Percentiles rank a stretch among this genome's conserved stretches.
Evolutionary conservation across 768 basidiomycete genomes (phyloP).

Genomic region (Boletus subparvulus): DNA sequence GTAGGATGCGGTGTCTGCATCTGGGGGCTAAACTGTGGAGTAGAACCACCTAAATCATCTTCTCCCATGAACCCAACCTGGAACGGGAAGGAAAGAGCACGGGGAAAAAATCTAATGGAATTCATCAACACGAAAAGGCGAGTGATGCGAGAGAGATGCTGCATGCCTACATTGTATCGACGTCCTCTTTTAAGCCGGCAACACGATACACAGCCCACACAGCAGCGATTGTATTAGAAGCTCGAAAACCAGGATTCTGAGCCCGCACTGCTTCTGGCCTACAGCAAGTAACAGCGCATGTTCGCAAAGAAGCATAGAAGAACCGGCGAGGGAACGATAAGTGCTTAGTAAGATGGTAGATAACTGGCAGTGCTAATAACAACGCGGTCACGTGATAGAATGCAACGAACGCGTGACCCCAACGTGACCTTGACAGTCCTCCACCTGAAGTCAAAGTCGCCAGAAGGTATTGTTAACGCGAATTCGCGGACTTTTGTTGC

Average conservation of each 20-base stretch:
- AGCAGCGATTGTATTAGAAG: not conserved
- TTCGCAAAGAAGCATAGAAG: too few relatives aligned
- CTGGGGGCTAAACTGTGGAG: not conserved
- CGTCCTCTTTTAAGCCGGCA: not conserved
- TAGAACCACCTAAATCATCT: not conserved
- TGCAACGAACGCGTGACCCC: constrained; percentile 20
- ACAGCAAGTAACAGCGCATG: too few relatives aligned
- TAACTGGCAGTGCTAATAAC: not conserved
- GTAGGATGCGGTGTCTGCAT: not conserved
- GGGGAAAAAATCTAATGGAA: not conserved
- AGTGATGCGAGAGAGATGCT: not conserved
- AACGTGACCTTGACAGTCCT: not conserved
- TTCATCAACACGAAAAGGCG: not conserved
- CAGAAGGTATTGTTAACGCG: not conserved
- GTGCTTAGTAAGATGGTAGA: too few relatives aligned
- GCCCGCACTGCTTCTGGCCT: too few relatives aligned
- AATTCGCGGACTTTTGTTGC: not conserved
- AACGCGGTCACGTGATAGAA: constrained; percentile 27
- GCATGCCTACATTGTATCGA: too few relatives aligned
- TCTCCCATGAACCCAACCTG: not conserved
- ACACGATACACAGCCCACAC: not conserved
- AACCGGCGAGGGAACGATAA: too few relatives aligned
- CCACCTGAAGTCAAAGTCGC: not conserved
- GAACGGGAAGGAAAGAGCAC: not conserved
- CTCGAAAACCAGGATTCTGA: not conserved